These are phyloP conservation scores for Diatrype stigma DNA, from an alignment of 2,329 filamentous ascomycete species.

Conservation along the genomic window DNA sequence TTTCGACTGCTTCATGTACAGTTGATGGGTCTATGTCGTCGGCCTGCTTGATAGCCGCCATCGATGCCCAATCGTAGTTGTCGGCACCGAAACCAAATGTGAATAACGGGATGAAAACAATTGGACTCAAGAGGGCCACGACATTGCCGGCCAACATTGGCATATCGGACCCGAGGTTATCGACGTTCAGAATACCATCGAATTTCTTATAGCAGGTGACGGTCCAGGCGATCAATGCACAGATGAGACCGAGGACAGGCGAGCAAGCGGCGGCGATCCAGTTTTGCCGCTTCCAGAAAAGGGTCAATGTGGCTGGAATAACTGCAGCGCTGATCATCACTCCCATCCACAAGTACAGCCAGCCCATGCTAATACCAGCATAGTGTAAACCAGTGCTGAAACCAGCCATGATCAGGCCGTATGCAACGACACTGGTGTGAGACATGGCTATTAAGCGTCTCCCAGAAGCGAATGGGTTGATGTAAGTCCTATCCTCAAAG, in stretches of 20 bases:
- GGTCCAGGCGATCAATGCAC: slow-evolving; percentile 69
- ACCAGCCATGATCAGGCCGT: slow-evolving; percentile 68
- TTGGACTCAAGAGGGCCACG: slow-evolving; percentile 16
- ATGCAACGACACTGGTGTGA: slow-evolving; percentile 63
- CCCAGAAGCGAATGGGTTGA: slow-evolving; percentile 70
- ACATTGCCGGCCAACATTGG: slow-evolving; percentile 84
- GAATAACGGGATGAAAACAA: slow-evolving; percentile 12
- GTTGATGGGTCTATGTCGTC: slow-evolving; percentile 4
- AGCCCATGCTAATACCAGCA: slow-evolving; percentile 78
- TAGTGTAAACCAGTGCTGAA: slow-evolving; percentile 71
- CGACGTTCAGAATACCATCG: slow-evolving; percentile 62
- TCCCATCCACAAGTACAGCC: slow-evolving; percentile 83
- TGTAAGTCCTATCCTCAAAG: slow-evolving; percentile 59
- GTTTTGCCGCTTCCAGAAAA: slow-evolving; percentile 70
- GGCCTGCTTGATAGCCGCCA: slow-evolving; percentile 10
- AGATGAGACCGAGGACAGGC: slow-evolving; percentile 62
- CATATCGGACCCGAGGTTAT: slow-evolving; percentile 71
- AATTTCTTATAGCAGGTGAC: slow-evolving; percentile 66
- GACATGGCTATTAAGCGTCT: slow-evolving; percentile 72
- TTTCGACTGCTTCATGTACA: slow-evolving; percentile 25
- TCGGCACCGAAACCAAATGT: slow-evolving; percentile 9
- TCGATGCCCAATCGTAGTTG: slow-evolving; percentile 22
- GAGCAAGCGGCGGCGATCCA: slow-evolving; percentile 42
- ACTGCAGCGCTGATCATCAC: slow-evolving; percentile 81
- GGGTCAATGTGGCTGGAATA: slow-evolving; percentile 70